phyloP scores from a whole-genome alignment of 2,329 filamentous ascomycete species.

The Fusarium veterinarium region DNA sequence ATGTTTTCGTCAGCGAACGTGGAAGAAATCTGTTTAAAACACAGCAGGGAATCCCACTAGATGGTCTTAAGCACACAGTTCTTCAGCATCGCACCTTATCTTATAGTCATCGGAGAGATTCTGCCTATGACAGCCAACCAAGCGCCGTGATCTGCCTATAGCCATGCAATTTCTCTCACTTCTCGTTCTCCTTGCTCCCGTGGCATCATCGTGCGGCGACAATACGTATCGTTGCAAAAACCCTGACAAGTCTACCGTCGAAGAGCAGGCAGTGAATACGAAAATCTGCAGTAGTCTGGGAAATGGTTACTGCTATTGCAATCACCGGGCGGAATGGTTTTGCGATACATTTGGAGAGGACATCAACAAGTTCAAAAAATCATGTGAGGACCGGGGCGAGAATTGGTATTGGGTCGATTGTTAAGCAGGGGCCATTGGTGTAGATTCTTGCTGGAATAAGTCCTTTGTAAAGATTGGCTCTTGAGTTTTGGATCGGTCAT shows the following conservation, averaged over 20 bases:
- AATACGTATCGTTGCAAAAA: neutral
- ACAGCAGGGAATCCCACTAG: neutral
- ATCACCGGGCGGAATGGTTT: neutral
- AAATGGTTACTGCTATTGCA: neutral
- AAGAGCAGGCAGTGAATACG: fast-evolving
- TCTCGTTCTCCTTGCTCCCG: neutral
- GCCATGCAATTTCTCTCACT: neutral
- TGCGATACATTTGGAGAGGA: neutral
- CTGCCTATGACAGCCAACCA: fast-evolving
- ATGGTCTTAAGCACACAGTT: neutral
- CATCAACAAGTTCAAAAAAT: neutral
- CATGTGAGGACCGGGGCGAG: too few species aligned
- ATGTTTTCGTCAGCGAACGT: too few species aligned
- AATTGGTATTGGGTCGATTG: neutral
- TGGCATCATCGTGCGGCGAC: neutral
- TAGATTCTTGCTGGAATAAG: too few species aligned
- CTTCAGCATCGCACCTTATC: neutral
- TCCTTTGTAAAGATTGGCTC: too few species aligned
- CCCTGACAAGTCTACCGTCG: too few species aligned
- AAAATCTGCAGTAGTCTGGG: neutral
- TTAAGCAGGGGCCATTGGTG: too few species aligned
- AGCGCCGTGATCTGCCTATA: fast-evolving
- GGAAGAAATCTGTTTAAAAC: constrained; percentile 1
- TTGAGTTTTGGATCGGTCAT: too few species aligned
- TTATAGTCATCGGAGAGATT: neutral